These are phyloP conservation scores for Axilococcus clingmanii DNA, from an alignment of 139 green algal genomes.

Conservation along the genomic window DNA sequence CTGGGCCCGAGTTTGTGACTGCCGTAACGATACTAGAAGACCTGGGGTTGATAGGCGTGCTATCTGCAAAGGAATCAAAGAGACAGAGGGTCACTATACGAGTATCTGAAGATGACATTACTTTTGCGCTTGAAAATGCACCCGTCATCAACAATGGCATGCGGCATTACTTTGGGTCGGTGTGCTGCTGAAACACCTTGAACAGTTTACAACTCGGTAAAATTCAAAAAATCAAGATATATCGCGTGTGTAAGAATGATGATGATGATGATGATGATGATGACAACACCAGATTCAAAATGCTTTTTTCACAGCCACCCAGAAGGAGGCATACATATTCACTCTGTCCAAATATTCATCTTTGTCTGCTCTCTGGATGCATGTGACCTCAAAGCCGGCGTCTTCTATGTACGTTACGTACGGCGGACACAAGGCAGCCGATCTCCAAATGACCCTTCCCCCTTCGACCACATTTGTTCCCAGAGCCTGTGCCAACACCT, in stretches of 20 bases:
- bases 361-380: slow-evolving; percentile 58
- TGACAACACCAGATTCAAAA: slow-evolving; percentile 5
- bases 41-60: neutral
- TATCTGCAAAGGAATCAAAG: neutral
- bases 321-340: slow-evolving; percentile 90
- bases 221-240: neutral
- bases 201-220: neutral
- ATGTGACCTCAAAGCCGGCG: slow-evolving; percentile 79
- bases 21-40: slow-evolving; percentile 7
- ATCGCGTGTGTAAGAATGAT: neutral
- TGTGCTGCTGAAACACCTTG: neutral
- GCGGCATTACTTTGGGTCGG: too few species aligned
- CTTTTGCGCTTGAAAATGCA: slow-evolving; percentile 11
- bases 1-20: slow-evolving; percentile 4
- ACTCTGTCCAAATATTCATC: slow-evolving; percentile 85
- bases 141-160: slow-evolving; percentile 11
- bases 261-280: neutral
- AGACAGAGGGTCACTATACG: slow-evolving; percentile 10
- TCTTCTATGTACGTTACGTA: slow-evolving; percentile 73
- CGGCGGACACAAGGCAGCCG: slow-evolving; percentile 66
- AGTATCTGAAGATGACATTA: slow-evolving; percentile 18
- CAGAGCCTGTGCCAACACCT: slow-evolving; percentile 56
- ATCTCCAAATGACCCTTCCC: slow-evolving; percentile 92
- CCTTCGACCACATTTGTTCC: slow-evolving; percentile 62
- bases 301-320: slow-evolving; percentile 40